These are phyloP conservation scores for Nelumbo lutea DNA, from an alignment of 164 flowering plant genomes.

Conservation along the genomic window DNA sequence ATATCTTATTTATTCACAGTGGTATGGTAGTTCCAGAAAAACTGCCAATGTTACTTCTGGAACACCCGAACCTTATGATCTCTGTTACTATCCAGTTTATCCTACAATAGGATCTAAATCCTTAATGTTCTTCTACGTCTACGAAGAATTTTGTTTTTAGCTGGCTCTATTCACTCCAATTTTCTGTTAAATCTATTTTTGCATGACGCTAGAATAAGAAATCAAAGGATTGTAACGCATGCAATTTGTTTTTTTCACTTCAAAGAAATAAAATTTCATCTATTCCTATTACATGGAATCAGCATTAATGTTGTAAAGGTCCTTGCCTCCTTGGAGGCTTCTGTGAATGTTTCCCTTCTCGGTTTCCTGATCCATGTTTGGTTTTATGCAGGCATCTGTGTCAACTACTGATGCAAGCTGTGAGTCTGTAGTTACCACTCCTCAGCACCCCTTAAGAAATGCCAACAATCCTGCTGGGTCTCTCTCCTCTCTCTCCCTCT, in stretches of 20 bases:
- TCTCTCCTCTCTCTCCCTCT: neutral
- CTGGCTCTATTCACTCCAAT: neutral
- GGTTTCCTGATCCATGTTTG: neutral
- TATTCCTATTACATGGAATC: neutral
- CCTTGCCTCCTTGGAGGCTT: too few species aligned
- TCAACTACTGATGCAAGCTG: slow-evolving; percentile 61
- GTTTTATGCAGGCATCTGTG: slow-evolving; percentile 22
- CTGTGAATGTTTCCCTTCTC: too few species aligned
- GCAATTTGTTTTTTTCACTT: neutral
- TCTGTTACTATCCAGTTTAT: too few species aligned
- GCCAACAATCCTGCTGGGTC: slow-evolving; percentile 82
- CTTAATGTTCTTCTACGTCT: neutral
- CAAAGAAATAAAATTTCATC: neutral
- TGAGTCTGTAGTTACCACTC: slow-evolving; percentile 68
- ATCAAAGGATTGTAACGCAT: neutral
- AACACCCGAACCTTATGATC: too few species aligned
- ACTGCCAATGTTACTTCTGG: neutral
- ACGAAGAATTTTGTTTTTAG: neutral
- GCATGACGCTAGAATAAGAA: neutral
- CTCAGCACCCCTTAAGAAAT: slow-evolving; percentile 64
- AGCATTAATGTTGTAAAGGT: neutral
- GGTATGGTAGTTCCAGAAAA: neutral
- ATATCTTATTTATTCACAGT: neutral
- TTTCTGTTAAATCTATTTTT: too few species aligned
- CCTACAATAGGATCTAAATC: neutral